Evolutionary conservation across 2,329 filamentous ascomycete genomes (phyloP).

Genomic region (Stachybotrys chartarum): DNA sequence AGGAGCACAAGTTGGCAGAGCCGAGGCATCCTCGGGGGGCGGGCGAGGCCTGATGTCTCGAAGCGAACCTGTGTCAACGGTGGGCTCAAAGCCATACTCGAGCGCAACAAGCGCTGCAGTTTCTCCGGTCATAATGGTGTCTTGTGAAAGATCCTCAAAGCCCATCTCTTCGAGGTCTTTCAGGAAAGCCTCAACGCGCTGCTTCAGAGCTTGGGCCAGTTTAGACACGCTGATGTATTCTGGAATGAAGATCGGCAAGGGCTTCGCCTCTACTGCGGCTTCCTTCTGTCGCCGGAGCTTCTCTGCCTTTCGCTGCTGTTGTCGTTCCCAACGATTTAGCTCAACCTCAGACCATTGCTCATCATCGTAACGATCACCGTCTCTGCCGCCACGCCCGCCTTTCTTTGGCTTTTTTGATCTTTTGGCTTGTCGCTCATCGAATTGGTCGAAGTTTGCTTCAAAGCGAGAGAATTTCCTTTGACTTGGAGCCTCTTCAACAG

Average conservation of each 20-base stretch:
- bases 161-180: constrained; percentile 74
- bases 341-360: constrained; percentile 33
- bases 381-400: neutral
- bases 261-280: constrained; percentile 26
- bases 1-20: constrained; percentile 70
- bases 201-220: constrained; percentile 66
- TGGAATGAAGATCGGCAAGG: constrained; percentile 62
- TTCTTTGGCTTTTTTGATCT: constrained; percentile 18
- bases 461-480: constrained; percentile 21
- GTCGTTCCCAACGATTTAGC: constrained; percentile 26
- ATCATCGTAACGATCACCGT: constrained; percentile 14
- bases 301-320: constrained; percentile 33
- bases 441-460: constrained; percentile 16
- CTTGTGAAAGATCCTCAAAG: constrained; percentile 76
- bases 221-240: constrained; percentile 88
- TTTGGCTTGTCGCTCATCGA: constrained; percentile 10
- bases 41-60: constrained; percentile 69
- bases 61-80: constrained; percentile 57
- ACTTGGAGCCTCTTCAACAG: constrained; percentile 2
- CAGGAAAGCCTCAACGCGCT: constrained; percentile 66
- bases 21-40: constrained; percentile 57
- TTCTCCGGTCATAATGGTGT: constrained; percentile 84
- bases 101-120: constrained; percentile 83
- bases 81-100: constrained; percentile 88
- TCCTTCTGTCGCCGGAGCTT: constrained; percentile 19